A percentile compares a stretch with the other conserved stretches of the same genome.
Conservation (phyloP, 2,329 filamentous ascomycete species). For the Rhinocladiella similis region DNA sequence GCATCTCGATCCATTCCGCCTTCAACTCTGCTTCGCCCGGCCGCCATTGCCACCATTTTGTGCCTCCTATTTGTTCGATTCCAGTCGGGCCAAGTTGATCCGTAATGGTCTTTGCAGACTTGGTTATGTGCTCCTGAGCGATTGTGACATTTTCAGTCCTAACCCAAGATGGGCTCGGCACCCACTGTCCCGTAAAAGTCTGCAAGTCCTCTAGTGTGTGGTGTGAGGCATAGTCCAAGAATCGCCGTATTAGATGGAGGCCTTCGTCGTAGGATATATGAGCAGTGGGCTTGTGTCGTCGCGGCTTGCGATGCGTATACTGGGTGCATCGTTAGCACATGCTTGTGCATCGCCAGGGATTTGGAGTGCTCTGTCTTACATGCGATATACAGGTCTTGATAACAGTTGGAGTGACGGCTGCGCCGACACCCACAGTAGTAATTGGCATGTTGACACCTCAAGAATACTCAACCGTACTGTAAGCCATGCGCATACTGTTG, state of each 20-base stretch:
- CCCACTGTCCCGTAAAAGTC: conserved; percentile 86
- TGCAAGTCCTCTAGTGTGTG: conserved; percentile 94
- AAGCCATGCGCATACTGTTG: background rate
- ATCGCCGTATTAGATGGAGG: conserved; percentile 80
- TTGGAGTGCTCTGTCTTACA: conserved; percentile 52
- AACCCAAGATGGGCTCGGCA: conserved; percentile 86
- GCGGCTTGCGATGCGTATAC: conserved; percentile 78
- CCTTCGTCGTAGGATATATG: conserved; percentile 95
- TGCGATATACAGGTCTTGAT: conserved; percentile 85
- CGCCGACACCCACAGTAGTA: conserved; percentile 77
- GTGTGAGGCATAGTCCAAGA: conserved; percentile 79
- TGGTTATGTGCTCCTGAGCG: conserved; percentile 60
- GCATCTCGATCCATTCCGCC: conserved; percentile 98
- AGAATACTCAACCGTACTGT: background rate
- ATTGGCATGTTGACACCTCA: conserved; percentile 55
- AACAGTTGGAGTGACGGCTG: conserved; percentile 84
- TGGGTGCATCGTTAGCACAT: conserved; percentile 38
- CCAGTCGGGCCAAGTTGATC: conserved; percentile 77
- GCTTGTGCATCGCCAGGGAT: background rate
- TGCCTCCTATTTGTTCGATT: conserved; percentile 73
- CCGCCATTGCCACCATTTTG: conserved; percentile 88
- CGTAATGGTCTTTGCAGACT: conserved; percentile 67
- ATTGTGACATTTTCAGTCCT: conserved; percentile 71
- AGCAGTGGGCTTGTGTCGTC: conserved; percentile 77
- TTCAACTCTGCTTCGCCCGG: conserved; percentile 65